phyloP scores from a whole-genome alignment of 1,284 basidiomycete species.

The Rhodotorula glutinis region DNA sequence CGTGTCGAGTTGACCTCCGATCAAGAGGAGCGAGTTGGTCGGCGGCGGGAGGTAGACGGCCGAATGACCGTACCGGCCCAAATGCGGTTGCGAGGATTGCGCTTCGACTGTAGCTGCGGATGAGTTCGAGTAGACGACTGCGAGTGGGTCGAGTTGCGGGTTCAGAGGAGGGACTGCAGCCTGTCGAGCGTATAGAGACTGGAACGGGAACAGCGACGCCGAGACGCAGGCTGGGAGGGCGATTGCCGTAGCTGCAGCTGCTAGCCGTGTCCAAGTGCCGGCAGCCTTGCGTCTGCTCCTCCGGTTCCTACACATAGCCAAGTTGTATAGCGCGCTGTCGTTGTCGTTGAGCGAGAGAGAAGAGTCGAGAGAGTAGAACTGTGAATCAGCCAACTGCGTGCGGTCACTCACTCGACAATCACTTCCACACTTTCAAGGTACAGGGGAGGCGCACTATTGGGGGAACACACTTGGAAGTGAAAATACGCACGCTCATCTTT shows the following conservation, averaged over 20 bases:
- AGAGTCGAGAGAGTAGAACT: neutral
- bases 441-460: neutral
- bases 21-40: conserved; percentile 38
- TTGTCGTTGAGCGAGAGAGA: too few species aligned
- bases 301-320: too few species aligned
- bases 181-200: conserved; percentile 2
- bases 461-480: neutral
- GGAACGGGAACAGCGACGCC: conserved; percentile 10
- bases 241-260: too few species aligned
- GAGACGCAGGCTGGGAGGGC: neutral
- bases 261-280: too few species aligned
- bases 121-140: conserved; percentile 4
- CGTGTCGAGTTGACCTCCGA: conserved; percentile 45
- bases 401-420: too few species aligned
- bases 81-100: neutral
- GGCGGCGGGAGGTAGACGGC: conserved; percentile 41
- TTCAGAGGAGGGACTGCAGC: neutral
- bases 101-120: neutral
- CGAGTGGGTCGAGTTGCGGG: neutral
- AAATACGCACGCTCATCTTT: neutral
- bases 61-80: conserved; percentile 44
- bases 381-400: neutral
- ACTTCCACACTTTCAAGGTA: too few species aligned
- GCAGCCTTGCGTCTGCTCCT: too few species aligned
- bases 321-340: too few species aligned